These are phyloP conservation scores for Smithsoniella earleae DNA, from an alignment of 163 green algal species.

Conservation along the genomic window DNA sequence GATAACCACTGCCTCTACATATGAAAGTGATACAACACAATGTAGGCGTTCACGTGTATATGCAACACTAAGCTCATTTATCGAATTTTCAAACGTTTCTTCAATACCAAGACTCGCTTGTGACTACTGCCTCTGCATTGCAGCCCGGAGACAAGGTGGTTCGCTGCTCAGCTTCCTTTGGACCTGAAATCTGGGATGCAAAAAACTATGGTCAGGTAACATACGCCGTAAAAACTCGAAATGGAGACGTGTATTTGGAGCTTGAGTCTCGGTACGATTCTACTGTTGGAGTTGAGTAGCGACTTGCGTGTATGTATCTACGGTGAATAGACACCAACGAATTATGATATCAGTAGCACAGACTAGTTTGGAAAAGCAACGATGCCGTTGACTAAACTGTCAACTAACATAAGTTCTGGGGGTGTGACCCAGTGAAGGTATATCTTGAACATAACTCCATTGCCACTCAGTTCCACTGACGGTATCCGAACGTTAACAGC, in stretches of 20 bases:
- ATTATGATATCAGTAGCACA: too few species aligned
- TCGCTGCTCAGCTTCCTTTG: conserved; percentile 77
- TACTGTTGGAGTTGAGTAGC: background rate
- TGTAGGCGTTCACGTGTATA: background rate
- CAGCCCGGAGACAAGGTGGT: conserved; percentile 90
- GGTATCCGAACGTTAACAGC: too few species aligned
- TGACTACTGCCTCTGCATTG: background rate
- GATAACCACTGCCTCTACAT: background rate
- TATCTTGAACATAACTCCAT: too few species aligned
- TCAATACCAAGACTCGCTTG: too few species aligned
- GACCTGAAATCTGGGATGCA: conserved; percentile 81
- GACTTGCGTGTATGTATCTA: too few species aligned
- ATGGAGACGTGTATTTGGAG: conserved; percentile 83
- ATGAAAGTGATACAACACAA: background rate
- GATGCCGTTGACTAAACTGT: too few species aligned
- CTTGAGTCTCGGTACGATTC: conserved; percentile 45
- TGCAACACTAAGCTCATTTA: background rate
- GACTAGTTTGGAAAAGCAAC: background rate
- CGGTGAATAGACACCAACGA: too few species aligned
- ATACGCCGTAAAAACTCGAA: conserved; percentile 91
- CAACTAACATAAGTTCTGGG: too few species aligned
- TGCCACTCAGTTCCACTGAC: too few species aligned
- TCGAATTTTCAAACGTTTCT: background rate
- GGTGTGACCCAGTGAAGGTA: too few species aligned
- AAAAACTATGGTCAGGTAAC: conserved; percentile 89